These are phyloP conservation scores for Capronia coronata DNA, from an alignment of 2,329 filamentous ascomycete genomes.

Conservation along the genomic window DNA sequence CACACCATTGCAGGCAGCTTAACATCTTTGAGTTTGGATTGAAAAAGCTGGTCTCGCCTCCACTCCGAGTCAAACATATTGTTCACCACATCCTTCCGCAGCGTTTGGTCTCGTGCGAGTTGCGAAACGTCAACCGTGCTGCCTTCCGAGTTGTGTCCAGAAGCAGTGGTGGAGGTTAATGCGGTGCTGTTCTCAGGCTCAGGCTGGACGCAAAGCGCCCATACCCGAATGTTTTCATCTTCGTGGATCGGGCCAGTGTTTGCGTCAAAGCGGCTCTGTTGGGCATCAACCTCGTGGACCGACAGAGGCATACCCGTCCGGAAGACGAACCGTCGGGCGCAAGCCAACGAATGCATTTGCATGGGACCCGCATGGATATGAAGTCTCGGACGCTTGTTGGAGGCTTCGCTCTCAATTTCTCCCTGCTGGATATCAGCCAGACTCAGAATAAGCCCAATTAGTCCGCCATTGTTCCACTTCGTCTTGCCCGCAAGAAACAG, in stretches of 20 bases:
- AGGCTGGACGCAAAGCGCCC: conserved; percentile 62
- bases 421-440: conserved; percentile 59
- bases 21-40: conserved; percentile 60
- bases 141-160: conserved; percentile 42
- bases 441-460: conserved; percentile 79
- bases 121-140: conserved; percentile 30
- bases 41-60: conserved; percentile 62
- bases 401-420: conserved; percentile 31
- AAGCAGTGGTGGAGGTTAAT: neutral
- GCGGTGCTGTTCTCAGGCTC: conserved; percentile 16
- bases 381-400: conserved; percentile 17
- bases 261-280: conserved; percentile 26
- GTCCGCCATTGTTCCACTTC: conserved; percentile 73
- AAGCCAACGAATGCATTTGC: conserved; percentile 71
- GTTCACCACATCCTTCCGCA: conserved; percentile 58
- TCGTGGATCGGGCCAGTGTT: conserved; percentile 59
- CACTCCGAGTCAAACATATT: conserved; percentile 76
- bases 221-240: conserved; percentile 73
- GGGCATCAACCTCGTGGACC: conserved; percentile 53
- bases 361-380: conserved; percentile 66
- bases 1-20: conserved; percentile 65
- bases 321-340: conserved; percentile 77
- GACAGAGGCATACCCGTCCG: conserved; percentile 71
- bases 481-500: conserved; percentile 76
- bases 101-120: conserved; percentile 38